These are phyloP conservation scores for Kazachstania sp. DNA, from an alignment of 1,139 yeast species.

Conservation along the genomic window DNA sequence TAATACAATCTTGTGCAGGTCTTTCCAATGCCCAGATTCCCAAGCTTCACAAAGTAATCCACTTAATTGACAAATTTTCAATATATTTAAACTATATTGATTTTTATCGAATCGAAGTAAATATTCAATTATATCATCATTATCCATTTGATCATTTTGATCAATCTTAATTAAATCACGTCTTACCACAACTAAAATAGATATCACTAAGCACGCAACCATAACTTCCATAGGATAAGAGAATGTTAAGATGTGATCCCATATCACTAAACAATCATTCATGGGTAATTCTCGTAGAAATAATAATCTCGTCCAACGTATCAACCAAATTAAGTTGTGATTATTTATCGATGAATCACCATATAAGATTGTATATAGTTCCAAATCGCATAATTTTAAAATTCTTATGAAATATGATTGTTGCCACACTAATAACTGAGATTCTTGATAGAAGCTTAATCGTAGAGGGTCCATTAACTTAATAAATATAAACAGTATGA, in stretches of 20 bases:
- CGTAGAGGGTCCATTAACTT: conserved; percentile 29
- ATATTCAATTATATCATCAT: conserved; percentile 51
- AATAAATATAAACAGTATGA: conserved; percentile 28
- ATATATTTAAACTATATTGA: conserved; percentile 14
- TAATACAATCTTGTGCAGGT: conserved; percentile 16
- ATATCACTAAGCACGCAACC: conserved; percentile 44
- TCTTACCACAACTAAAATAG: conserved; percentile 45
- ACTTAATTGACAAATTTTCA: conserved; percentile 21
- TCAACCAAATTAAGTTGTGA: conserved; percentile 53
- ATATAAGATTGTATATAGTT: conserved; percentile 29
- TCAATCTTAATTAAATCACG: conserved; percentile 30
- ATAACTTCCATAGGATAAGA: conserved; percentile 34
- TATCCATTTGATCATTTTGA: conserved; percentile 38
- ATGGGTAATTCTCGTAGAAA: conserved; percentile 53
- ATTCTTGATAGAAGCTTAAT: conserved; percentile 29
- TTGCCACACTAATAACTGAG: conserved; percentile 31
- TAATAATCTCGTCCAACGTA: conserved; percentile 53
- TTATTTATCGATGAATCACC: conserved; percentile 28
- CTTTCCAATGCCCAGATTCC: conserved; percentile 13
- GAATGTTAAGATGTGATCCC: conserved; percentile 48
- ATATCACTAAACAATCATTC: conserved; percentile 38
- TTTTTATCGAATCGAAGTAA: conserved; percentile 50
- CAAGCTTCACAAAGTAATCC: conserved; percentile 22
- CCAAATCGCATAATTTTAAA: conserved; percentile 37
- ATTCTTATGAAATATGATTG: conserved; percentile 37